Conservation (phyloP, 2,329 filamentous ascomycete genomes). For the Samsoniella hepiali region DNA sequence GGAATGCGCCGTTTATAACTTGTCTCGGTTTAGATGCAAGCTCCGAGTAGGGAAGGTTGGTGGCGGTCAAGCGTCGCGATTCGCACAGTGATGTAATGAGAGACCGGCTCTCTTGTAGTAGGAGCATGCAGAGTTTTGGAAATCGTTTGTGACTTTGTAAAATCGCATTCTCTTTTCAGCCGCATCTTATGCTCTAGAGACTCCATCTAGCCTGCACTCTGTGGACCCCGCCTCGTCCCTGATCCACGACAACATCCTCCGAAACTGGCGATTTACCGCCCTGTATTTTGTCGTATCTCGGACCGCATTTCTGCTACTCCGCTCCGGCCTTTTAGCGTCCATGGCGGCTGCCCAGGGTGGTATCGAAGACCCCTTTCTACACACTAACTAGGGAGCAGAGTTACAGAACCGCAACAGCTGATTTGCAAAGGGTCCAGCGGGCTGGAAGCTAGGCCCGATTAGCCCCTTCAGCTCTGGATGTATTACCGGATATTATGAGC, state of each 20-base stretch:
- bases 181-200: neutral
- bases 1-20: neutral
- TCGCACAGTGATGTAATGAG: neutral
- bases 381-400: too few relatives aligned
- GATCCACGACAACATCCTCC: neutral
- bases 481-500: neutral
- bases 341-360: neutral
- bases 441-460: neutral
- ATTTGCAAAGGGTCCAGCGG: neutral
- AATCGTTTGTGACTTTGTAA: neutral
- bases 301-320: neutral
- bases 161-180: neutral
- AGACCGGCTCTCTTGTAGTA: neutral
- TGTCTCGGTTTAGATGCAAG: neutral
- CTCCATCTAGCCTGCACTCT: neutral
- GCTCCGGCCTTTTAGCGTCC: conserved; percentile 2
- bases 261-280: neutral
- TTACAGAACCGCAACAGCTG: too few relatives aligned
- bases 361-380: too few relatives aligned
- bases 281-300: conserved; percentile 9
- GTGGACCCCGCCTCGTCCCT: neutral
- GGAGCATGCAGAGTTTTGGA: neutral
- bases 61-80: neutral
- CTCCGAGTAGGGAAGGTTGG: neutral
- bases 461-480: conserved; percentile 4